Percentiles rank a stretch among this genome's conserved stretches.
Conservation (phyloP, 805 yeast species). For the Diddensiella santjacobensis region DNA sequence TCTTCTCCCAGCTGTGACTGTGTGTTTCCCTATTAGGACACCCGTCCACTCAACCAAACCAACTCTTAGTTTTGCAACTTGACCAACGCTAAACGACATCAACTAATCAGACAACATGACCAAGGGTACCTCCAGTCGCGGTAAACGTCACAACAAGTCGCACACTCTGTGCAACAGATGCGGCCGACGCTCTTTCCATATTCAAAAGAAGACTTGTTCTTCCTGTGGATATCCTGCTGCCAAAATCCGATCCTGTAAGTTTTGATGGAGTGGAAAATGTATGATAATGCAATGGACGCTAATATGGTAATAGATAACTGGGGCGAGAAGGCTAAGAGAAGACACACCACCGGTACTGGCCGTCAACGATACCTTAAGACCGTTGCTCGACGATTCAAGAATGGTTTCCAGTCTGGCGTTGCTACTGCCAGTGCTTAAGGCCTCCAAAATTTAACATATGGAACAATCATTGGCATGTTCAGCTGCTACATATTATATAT, state of each 20-base stretch:
- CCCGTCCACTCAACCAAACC: not conserved
- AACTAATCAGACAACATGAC: not conserved
- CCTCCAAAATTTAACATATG: constrained; percentile 1
- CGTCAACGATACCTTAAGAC: constrained; percentile 97
- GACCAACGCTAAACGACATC: too few relatives aligned
- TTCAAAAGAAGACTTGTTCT: constrained; percentile 98
- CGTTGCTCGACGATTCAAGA: constrained; percentile 97
- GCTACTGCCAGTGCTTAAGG: constrained; percentile 7
- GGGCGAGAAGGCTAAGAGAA: constrained; percentile 99
- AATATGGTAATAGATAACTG: constrained; percentile 61
- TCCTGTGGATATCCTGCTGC: constrained; percentile 99
- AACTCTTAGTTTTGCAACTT: not conserved
- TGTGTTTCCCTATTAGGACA: not conserved
- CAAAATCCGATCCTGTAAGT: constrained; percentile 64
- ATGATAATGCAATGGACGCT: not conserved
- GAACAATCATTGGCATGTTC: not conserved
- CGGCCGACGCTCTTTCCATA: constrained; percentile 98
- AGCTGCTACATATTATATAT: not conserved
- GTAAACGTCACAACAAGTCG: constrained; percentile 99
- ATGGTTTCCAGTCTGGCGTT: constrained; percentile 85
- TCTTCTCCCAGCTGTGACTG: not conserved
- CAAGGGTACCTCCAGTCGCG: constrained; percentile 99
- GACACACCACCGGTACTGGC: constrained; percentile 99
- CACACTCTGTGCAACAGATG: constrained; percentile 97
- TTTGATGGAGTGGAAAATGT: not conserved